Conservation (phyloP, 495 filamentous ascomycete species). For the Schizothecium vesticola region DNA sequence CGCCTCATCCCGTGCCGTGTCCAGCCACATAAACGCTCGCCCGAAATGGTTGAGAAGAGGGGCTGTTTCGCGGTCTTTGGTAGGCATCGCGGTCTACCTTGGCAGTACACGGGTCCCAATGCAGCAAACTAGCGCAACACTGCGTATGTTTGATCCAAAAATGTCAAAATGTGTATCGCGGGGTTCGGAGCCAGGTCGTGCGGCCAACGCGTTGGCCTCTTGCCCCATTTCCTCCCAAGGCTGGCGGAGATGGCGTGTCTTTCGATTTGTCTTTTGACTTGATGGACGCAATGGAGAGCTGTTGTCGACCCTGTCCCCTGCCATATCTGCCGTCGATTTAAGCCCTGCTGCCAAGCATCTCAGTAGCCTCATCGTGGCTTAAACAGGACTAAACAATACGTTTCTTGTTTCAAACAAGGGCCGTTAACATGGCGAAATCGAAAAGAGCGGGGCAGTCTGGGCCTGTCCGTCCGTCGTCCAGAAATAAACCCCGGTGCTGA, state of each 20-base stretch:
- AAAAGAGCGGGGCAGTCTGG: not conserved
- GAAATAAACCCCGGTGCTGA: not conserved
- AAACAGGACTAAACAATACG: slow-evolving; percentile 5
- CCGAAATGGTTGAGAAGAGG: not conserved
- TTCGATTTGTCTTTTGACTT: not conserved
- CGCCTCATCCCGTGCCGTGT: slow-evolving; percentile 25
- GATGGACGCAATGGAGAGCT: not conserved
- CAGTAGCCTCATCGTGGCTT: slow-evolving; percentile 3
- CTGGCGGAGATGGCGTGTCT: not conserved
- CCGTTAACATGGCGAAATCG: not conserved
- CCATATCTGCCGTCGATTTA: not conserved
- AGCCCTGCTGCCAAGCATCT: not conserved
- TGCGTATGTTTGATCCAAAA: slow-evolving; percentile 17
- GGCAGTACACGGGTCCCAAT: slow-evolving; percentile 16
- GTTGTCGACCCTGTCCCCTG: not conserved
- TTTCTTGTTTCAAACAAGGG: slow-evolving; percentile 12
- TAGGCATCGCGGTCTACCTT: slow-evolving; percentile 15
- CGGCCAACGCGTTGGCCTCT: slow-evolving; percentile 1
- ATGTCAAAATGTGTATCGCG: slow-evolving; percentile 20
- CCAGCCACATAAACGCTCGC: slow-evolving; percentile 4
- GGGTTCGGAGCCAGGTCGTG: slow-evolving; percentile 20
- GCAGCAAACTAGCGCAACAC: slow-evolving; percentile 14
- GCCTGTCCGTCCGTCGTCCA: not conserved
- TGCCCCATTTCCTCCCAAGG: not conserved
- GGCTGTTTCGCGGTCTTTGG: slow-evolving; percentile 4